phyloP scores from a whole-genome alignment of 2,329 filamentous ascomycete species.

The Aureobasidium mangrovei region DNA sequence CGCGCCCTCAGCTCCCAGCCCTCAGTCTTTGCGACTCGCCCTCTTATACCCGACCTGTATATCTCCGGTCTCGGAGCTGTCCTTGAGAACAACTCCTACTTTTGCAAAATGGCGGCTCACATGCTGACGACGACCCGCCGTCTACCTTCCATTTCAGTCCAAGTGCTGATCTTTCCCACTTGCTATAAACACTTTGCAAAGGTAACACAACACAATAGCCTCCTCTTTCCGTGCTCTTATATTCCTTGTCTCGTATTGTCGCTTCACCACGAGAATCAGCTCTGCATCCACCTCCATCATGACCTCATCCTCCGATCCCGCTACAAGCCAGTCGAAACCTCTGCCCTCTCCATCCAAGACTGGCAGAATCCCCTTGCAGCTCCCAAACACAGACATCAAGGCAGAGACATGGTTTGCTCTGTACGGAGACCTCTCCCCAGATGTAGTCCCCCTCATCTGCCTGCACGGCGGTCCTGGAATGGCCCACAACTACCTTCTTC shows the following conservation, averaged over 20 bases:
- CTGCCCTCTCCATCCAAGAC: constrained; percentile 21
- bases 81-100: not conserved
- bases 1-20: not conserved
- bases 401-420: constrained; percentile 34
- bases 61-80: constrained; percentile 8
- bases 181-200: too few species aligned
- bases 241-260: not conserved
- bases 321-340: constrained; percentile 19
- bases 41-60: not conserved
- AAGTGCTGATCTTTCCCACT: constrained; percentile 11
- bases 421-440: constrained; percentile 28
- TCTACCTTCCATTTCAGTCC: constrained; percentile 12
- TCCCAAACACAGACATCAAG: constrained; percentile 26
- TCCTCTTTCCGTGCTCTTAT: not conserved
- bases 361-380: constrained; percentile 27
- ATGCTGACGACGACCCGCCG: constrained; percentile 1
- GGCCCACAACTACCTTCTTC: constrained; percentile 28
- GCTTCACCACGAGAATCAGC: not conserved
- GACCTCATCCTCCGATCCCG: not conserved
- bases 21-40: not conserved
- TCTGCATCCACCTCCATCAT: constrained; percentile 4
- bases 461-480: constrained; percentile 43
- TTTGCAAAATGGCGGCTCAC: not conserved
- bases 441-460: constrained; percentile 27
- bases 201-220: too few species aligned